Percentiles rank a stretch among this genome's conserved stretches.
These are phyloP conservation scores for Lactuca saligna DNA, from an alignment of 129 eudicot genomes.

Conservation along the genomic window DNA sequence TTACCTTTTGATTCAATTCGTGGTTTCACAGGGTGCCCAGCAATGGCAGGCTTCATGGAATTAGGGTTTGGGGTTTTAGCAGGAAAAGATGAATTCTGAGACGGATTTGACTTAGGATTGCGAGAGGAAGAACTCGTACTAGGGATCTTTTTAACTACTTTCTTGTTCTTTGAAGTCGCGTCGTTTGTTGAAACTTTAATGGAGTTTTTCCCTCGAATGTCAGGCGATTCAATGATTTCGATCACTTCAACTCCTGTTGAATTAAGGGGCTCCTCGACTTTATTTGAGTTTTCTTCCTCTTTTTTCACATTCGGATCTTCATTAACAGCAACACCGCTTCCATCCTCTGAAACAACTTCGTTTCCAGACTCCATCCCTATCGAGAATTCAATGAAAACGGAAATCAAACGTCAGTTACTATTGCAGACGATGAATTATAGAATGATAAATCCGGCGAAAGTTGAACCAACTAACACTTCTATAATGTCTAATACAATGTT, in stretches of 20 bases:
- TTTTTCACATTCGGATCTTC: constrained; percentile 28
- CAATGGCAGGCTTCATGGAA: constrained; percentile 24
- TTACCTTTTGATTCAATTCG: constrained; percentile 35
- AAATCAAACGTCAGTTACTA: background rate
- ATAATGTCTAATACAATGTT: background rate
- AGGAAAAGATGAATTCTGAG: constrained; percentile 62
- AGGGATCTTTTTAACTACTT: constrained; percentile 33
- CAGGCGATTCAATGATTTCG: constrained; percentile 10
- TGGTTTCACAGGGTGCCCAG: constrained; percentile 41
- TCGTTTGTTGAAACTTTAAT: background rate
- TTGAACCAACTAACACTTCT: constrained; percentile 1
- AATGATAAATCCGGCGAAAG: background rate
- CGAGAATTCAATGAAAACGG: background rate
- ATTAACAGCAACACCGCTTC: constrained; percentile 19
- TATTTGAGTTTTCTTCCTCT: constrained; percentile 29
- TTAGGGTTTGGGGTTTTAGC: constrained; percentile 41
- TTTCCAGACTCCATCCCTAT: constrained; percentile 59
- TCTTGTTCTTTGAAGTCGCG: constrained; percentile 37
- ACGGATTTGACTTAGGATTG: constrained; percentile 40
- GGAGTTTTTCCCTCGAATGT: constrained; percentile 17
- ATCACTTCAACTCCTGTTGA: constrained; percentile 19
- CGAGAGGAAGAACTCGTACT: constrained; percentile 31
- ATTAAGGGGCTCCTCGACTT: constrained; percentile 28
- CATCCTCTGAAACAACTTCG: constrained; percentile 45
- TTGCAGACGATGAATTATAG: background rate